phyloP scores from a whole-genome alignment of 768 basidiomycete species.

The Boletus subparvulus region DNA sequence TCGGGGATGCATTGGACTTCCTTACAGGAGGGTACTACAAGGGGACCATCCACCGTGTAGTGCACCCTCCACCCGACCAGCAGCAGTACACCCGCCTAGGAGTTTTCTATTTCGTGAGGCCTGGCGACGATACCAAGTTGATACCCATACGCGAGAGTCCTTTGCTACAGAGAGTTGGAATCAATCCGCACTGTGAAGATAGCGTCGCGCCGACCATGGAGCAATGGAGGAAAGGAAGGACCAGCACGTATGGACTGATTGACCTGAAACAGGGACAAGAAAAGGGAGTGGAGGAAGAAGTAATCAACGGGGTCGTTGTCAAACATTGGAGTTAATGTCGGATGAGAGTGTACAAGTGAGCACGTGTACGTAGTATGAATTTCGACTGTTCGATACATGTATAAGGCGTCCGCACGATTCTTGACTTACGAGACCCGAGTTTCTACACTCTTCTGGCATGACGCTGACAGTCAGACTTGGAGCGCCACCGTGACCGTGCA shows the following conservation, averaged over 20 bases:
- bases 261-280: slow-evolving; percentile 41
- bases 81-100: slow-evolving; percentile 49
- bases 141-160: slow-evolving; percentile 47
- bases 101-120: slow-evolving; percentile 56
- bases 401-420: too few species aligned
- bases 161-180: slow-evolving; percentile 46
- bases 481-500: too few species aligned
- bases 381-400: background rate
- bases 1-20: slow-evolving; percentile 59
- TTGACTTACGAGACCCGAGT: too few species aligned
- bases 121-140: slow-evolving; percentile 50
- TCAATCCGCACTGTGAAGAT: slow-evolving; percentile 38
- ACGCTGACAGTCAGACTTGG: too few species aligned
- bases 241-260: slow-evolving; percentile 49
- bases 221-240: slow-evolving; percentile 52
- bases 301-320: slow-evolving; percentile 53
- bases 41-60: slow-evolving; percentile 62
- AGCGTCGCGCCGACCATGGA: slow-evolving; percentile 50
- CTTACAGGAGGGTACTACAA: slow-evolving; percentile 61
- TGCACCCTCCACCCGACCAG: slow-evolving; percentile 58
- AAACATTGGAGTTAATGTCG: slow-evolving; percentile 51
- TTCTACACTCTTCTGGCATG: too few species aligned
- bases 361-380: background rate
- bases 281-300: slow-evolving; percentile 52
- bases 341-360: background rate